Conservation (phyloP, 2,329 filamentous ascomycete species). For the Trichoderma atrobrunneum region DNA sequence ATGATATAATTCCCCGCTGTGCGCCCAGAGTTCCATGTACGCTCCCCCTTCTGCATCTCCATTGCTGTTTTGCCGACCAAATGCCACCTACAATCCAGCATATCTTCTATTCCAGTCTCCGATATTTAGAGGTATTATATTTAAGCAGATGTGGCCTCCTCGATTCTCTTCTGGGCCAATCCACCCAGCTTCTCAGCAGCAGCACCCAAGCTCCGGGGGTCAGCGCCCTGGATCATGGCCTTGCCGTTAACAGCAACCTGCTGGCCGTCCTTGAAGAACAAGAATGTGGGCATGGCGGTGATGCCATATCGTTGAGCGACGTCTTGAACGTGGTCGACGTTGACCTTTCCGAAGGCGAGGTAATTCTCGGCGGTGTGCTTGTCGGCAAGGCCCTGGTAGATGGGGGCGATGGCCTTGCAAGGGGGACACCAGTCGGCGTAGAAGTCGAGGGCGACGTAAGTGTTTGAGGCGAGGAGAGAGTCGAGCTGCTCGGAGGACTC, state of each 20-base stretch:
- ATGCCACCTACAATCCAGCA: background rate
- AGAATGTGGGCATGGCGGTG: slow-evolving; percentile 91
- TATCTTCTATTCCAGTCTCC: no score
- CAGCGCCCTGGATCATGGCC: slow-evolving; percentile 35
- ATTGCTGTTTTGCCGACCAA: background rate
- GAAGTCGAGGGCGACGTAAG: slow-evolving; percentile 48
- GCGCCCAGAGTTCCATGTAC: slow-evolving; percentile 2
- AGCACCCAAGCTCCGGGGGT: slow-evolving; percentile 30
- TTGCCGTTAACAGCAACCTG: slow-evolving; percentile 34
- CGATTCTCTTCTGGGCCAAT: slow-evolving; percentile 34
- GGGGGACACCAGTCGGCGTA: slow-evolving; percentile 52
- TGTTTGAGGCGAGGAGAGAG: slow-evolving; percentile 38
- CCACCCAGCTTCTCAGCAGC: slow-evolving; percentile 39
- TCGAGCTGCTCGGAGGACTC: slow-evolving; percentile 34
- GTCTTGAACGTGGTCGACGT: slow-evolving; percentile 78
- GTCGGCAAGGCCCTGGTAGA: slow-evolving; percentile 36
- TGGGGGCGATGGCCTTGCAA: slow-evolving; percentile 47
- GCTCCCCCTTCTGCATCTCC: background rate
- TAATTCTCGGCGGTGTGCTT: slow-evolving; percentile 42
- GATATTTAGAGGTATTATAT: background rate
- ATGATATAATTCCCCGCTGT: background rate
- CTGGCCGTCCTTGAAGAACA: slow-evolving; percentile 75
- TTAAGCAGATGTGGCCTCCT: slow-evolving; percentile 23
- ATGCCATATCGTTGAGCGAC: slow-evolving; percentile 74
- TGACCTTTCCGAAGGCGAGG: slow-evolving; percentile 80